Evolutionary conservation across 2,329 filamentous ascomycete species (phyloP), one percentile per base, ranked within the genome.

Genomic region (Curvularia sp.): DNA sequence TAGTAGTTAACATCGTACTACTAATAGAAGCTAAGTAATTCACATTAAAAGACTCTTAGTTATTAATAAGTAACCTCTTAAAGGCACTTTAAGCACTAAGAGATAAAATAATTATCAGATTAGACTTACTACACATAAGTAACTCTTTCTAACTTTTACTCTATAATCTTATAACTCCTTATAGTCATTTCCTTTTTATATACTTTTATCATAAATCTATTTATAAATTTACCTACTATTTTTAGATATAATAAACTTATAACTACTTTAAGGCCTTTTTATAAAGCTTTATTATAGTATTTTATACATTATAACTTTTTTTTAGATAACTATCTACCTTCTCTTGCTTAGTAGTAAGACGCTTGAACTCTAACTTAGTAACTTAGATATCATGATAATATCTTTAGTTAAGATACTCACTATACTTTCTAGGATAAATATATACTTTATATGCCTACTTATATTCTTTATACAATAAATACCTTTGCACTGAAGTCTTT

Each of bases 351-450:
- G n/a, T n/a, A n/a, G n/a, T n/a, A n/a, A n/a, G n/a, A n/a, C n/a
- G n/a, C 12, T 49, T 38, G 38, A 39, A 49, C 23, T 49, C 32
- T 49, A 39, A 39, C 19, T 49, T 25, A 36, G 36, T 38, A 21
- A 49, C 18, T 25, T 36, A 34, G 8, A 49, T 39, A 27, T 43
- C 15, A 25, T 15, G 25, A 3, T 25, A 25, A 8, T 43, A 43
- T 18, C 41, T 43, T 23, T 34, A 38, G 13, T 27, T 6, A 36
- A 49, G 30, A 49, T 39, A 49, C 25, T 49, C 38, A 49, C 47
- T 49, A 38, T n/a, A 49, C 8, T 49, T 23, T 25, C 15, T n/a
- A 21, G n/a, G 38, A 25, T 38, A 49, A 38, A 49, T 34, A 34
- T 34, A 34, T 15, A 34, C 30, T 34, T 34, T 34, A 12, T 34